A percentile compares a stretch with the other conserved stretches of the same genome.
Evolutionary conservation across 441 rosid genomes (phyloP).

Genomic region (California macrophylla): DNA sequence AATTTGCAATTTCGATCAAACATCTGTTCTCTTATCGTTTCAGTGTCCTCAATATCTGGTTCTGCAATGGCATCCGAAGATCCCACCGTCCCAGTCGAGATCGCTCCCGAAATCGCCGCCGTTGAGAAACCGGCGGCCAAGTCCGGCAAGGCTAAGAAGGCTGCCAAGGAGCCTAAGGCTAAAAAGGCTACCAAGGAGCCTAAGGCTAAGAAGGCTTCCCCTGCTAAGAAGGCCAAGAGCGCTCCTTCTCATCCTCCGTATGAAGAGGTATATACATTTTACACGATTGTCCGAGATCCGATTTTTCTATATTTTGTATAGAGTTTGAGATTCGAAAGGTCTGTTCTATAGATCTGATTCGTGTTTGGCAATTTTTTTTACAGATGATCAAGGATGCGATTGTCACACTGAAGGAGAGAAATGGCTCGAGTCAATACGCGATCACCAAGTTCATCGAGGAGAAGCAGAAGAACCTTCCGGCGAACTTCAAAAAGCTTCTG

Average conservation of each 20-base stretch:
- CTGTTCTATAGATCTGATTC: conserved; percentile 10
- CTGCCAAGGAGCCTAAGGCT: conserved; percentile 28
- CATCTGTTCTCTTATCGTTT: conserved; percentile 10
- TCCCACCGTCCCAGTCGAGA: conserved; percentile 22
- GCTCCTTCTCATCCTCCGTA: conserved; percentile 61
- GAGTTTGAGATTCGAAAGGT: neutral
- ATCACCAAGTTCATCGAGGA: conserved; percentile 72
- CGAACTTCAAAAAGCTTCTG: conserved; percentile 48
- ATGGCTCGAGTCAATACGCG: conserved; percentile 14
- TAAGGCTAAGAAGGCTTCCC: conserved; percentile 44
- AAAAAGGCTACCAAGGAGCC: conserved; percentile 43
- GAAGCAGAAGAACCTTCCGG: conserved; percentile 60
- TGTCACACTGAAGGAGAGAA: conserved; percentile 61
- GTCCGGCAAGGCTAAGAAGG: conserved; percentile 7
- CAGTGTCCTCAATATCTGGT: too few relatives aligned
- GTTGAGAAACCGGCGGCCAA: conserved; percentile 28
- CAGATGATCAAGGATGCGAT: conserved; percentile 83
- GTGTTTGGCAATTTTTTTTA: conserved; percentile 4
- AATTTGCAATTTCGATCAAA: neutral
- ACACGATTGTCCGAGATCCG: too few relatives aligned
- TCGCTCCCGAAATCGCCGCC: too few relatives aligned
- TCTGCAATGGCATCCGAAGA: conserved; percentile 36
- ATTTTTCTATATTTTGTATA: too few relatives aligned
- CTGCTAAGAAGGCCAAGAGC: conserved; percentile 31
- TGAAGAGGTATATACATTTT: conserved; percentile 75